Evolutionary conservation across 495 filamentous ascomycete species (phyloP).

Genomic region (Xeromyces bisporus): DNA sequence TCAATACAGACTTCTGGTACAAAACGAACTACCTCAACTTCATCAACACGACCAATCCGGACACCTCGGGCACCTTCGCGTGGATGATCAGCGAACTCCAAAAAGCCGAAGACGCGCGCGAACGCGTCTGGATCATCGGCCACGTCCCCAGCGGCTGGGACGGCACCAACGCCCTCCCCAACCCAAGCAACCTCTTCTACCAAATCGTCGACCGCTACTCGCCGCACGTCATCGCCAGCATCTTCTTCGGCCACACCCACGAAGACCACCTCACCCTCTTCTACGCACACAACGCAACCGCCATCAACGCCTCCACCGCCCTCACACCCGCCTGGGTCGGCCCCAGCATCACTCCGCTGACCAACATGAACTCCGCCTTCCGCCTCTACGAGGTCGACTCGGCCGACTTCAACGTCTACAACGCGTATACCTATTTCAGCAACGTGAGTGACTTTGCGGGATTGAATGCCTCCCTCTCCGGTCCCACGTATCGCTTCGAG

Average conservation of each 20-base stretch:
- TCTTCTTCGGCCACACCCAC: slow-evolving; percentile 42
- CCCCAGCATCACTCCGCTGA: slow-evolving; percentile 36
- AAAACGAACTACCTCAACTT: slow-evolving; percentile 27
- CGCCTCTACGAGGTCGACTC: slow-evolving; percentile 39
- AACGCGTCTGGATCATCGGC: slow-evolving; percentile 39
- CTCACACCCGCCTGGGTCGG: slow-evolving; percentile 30
- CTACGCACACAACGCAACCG: slow-evolving; percentile 33
- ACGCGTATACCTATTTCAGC: slow-evolving; percentile 35
- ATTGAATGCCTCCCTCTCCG: slow-evolving; percentile 12
- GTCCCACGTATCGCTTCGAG: slow-evolving; percentile 32
- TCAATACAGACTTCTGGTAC: slow-evolving; percentile 40
- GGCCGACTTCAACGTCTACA: slow-evolving; percentile 34
- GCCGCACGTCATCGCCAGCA: slow-evolving; percentile 36
- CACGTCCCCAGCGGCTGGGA: slow-evolving; percentile 37
- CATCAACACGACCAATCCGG: slow-evolving; percentile 30
- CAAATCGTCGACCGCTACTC: slow-evolving; percentile 40
- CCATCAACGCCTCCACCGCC: slow-evolving; percentile 21
- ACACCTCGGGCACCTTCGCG: slow-evolving; percentile 32
- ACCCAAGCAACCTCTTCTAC: slow-evolving; percentile 36
- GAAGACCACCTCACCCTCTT: slow-evolving; percentile 37
- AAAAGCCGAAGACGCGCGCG: slow-evolving; percentile 30
- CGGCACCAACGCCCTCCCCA: slow-evolving; percentile 30
- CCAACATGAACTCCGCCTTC: slow-evolving; percentile 38
- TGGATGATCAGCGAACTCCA: slow-evolving; percentile 37
- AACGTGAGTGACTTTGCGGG: slow-evolving; percentile 27